phyloP scores from a whole-genome alignment of 192 early-diverging fungal genomes.

The Chytriomyces confervae region DNA sequence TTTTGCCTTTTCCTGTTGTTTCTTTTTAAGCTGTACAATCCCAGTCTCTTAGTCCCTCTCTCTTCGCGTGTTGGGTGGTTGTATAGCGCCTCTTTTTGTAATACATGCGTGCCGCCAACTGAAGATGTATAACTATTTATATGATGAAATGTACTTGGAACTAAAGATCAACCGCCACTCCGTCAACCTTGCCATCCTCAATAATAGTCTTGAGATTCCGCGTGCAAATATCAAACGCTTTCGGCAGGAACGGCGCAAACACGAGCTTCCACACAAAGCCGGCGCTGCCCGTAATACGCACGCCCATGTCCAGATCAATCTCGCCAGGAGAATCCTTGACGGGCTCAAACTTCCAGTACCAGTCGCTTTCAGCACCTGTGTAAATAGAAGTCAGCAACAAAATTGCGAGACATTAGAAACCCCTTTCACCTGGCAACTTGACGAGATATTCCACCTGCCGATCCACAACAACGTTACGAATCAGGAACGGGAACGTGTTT shows the following conservation, averaged over 20 bases:
- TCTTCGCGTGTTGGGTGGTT: no score
- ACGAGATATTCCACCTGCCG: conserved; percentile 28
- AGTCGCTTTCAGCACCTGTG: conserved; percentile 10
- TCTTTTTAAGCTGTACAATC: no score
- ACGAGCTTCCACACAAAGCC: conserved; percentile 12
- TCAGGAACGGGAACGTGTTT: conserved; percentile 19
- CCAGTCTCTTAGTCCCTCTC: no score
- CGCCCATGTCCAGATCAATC: conserved; percentile 32
- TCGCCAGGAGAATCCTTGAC: not conserved
- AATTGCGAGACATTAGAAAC: not conserved
- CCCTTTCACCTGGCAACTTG: conserved; percentile 16
- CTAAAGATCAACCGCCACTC: not conserved
- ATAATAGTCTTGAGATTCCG: conserved; percentile 31
- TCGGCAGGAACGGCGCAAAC: conserved; percentile 14
- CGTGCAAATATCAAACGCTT: conserved; percentile 25
- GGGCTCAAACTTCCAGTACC: conserved; percentile 30
- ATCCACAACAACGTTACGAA: conserved; percentile 17
- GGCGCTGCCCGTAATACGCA: conserved; percentile 7
- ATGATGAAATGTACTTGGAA: no score
- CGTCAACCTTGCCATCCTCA: conserved; percentile 32
- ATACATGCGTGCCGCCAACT: no score
- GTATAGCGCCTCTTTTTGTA: no score
- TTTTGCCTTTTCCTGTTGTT: no score
- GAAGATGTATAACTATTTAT: no score
- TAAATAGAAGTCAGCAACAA: not conserved